phyloP scores from a whole-genome alignment of 805 yeast genomes.

The Metahyphopichia silvanorum region DNA sequence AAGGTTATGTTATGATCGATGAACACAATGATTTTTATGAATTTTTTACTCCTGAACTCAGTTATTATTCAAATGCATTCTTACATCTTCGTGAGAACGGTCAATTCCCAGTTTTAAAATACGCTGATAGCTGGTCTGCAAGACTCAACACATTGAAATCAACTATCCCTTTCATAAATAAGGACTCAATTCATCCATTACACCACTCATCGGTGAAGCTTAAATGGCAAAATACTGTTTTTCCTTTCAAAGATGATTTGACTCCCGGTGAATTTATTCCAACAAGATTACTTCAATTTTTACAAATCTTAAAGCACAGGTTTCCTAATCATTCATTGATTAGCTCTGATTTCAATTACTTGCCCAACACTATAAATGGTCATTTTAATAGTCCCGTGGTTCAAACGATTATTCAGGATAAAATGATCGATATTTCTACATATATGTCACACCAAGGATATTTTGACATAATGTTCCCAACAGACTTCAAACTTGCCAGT shows the following conservation, averaged over 20 bases:
- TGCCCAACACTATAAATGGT: constrained; percentile 51
- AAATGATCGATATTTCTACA: constrained; percentile 66
- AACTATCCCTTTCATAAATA: constrained; percentile 23
- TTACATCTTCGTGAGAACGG: constrained; percentile 54
- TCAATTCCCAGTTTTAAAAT: constrained; percentile 30
- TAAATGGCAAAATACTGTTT: constrained; percentile 43
- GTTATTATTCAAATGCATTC: constrained; percentile 52
- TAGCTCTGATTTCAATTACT: constrained; percentile 61
- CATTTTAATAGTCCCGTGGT: constrained; percentile 71
- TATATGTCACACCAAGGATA: constrained; percentile 84
- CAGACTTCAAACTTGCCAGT: constrained; percentile 62
- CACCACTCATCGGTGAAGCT: constrained; percentile 45
- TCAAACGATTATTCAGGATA: constrained; percentile 66
- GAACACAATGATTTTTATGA: constrained; percentile 73
- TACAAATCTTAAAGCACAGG: constrained; percentile 55
- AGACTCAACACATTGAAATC: constrained; percentile 23
- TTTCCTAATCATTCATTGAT: constrained; percentile 79
- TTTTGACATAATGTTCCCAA: constrained; percentile 85
- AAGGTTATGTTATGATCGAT: constrained; percentile 75
- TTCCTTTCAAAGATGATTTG: constrained; percentile 66
- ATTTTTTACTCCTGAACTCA: constrained; percentile 61
- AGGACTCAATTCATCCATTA: constrained; percentile 54
- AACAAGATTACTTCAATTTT: constrained; percentile 65
- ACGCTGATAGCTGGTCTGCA: constrained; percentile 16
- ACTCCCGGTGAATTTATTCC: constrained; percentile 79